phyloP scores from a whole-genome alignment of 1,284 basidiomycete species.

The Ustilago esculenta region DNA sequence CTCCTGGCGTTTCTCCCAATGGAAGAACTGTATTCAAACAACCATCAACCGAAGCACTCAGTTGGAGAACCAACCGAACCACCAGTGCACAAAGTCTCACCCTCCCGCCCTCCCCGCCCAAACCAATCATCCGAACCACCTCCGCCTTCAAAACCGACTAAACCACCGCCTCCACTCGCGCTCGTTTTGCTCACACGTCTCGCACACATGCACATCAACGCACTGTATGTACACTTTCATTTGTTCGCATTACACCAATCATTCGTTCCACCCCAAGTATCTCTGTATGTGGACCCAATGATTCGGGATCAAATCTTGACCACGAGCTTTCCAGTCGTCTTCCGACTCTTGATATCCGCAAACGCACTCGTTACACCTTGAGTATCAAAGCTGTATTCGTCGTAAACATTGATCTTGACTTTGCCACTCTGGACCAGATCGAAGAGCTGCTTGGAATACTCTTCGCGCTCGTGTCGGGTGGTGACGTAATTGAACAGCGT shows the following conservation, averaged over 20 bases:
- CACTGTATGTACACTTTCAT: no score
- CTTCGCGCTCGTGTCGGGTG: slow-evolving; percentile 77
- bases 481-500: slow-evolving; percentile 69
- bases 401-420: slow-evolving; percentile 77
- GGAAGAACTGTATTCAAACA: no score
- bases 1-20: slow-evolving; percentile 10
- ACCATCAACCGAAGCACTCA: no score
- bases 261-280: no score
- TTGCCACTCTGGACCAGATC: slow-evolving; percentile 73
- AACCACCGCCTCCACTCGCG: not conserved
- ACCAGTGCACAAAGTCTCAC: slow-evolving; percentile 20
- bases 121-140: no score
- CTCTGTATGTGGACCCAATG: no score
- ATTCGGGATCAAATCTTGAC: slow-evolving; percentile 53
- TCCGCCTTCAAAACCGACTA: slow-evolving; percentile 26
- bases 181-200: no score
- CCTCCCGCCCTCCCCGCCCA: no score
- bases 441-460: slow-evolving; percentile 78
- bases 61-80: slow-evolving; percentile 17
- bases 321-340: slow-evolving; percentile 58
- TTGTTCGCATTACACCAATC: no score
- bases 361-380: slow-evolving; percentile 84
- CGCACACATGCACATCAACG: no score
- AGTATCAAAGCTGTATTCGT: slow-evolving; percentile 79
- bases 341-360: slow-evolving; percentile 73